Evolutionary conservation across 805 yeast species (phyloP).

Genomic region (Teunomyces atbi): DNA sequence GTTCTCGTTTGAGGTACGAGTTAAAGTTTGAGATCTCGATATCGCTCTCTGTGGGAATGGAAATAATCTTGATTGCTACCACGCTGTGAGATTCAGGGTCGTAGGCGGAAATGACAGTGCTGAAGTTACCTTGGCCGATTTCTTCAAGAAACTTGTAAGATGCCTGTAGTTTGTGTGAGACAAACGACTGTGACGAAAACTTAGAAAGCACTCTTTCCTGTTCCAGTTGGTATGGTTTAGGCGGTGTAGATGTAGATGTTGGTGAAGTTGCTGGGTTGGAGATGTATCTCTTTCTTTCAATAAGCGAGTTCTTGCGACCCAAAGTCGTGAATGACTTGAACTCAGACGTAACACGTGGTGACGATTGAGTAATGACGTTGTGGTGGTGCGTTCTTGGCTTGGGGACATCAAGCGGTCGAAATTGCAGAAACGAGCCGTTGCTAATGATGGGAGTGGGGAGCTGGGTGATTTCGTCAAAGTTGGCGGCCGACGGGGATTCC

Average conservation of each 20-base stretch:
- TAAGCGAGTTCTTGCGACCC: slow-evolving; percentile 17
- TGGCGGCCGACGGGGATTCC: slow-evolving; percentile 12
- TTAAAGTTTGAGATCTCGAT: slow-evolving; percentile 29
- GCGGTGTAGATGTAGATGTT: slow-evolving; percentile 7
- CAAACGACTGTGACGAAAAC: slow-evolving; percentile 6
- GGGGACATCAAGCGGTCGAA: slow-evolving; percentile 4
- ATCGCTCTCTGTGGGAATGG: slow-evolving; percentile 37
- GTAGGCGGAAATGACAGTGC: slow-evolving; percentile 56
- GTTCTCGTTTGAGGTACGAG: slow-evolving; percentile 55
- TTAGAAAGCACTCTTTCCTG: background rate
- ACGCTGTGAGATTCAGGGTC: slow-evolving; percentile 9
- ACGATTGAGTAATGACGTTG: background rate
- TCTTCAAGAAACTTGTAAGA: slow-evolving; percentile 24
- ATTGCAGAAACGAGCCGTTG: slow-evolving; percentile 4
- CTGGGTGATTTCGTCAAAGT: slow-evolving; percentile 37
- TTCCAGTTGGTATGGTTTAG: background rate
- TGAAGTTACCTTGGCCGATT: slow-evolving; percentile 69
- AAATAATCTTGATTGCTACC: slow-evolving; percentile 71
- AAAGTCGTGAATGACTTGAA: slow-evolving; percentile 25
- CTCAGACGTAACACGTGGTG: slow-evolving; percentile 37
- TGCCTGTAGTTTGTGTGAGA: slow-evolving; percentile 9
- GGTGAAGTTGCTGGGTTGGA: slow-evolving; percentile 20
- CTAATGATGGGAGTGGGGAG: slow-evolving; percentile 45
- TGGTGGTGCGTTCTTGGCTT: slow-evolving; percentile 4
- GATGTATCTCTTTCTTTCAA: slow-evolving; percentile 18